A percentile compares a stretch with the other conserved stretches of the same genome.
Conservation (phyloP, 805 yeast genomes). For the Metschnikowia anglica region DNA sequence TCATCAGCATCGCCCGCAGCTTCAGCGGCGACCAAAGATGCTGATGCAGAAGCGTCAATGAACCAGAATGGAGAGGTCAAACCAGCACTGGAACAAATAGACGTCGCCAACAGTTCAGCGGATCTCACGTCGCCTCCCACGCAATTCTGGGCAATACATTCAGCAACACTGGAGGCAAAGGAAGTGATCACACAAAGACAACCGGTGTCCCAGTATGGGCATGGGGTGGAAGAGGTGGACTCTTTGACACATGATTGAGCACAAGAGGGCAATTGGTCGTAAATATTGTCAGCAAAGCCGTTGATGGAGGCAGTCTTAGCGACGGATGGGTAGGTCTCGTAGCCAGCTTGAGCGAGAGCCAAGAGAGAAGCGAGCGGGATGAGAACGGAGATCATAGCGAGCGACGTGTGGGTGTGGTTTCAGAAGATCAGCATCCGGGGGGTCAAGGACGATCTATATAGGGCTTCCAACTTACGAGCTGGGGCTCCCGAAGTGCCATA, state of each 20-base stretch:
- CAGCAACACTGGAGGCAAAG: constrained; percentile 34
- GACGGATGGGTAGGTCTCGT: constrained; percentile 34
- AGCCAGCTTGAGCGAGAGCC: constrained; percentile 23
- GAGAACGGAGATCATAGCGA: constrained; percentile 18
- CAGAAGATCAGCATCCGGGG: too few relatives aligned
- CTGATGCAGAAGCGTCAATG: constrained; percentile 25
- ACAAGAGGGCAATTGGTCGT: constrained; percentile 35
- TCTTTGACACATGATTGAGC: constrained; percentile 35
- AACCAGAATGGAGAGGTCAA: constrained; percentile 36
- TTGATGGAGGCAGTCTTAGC: constrained; percentile 42
- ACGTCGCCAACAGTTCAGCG: constrained; percentile 32
- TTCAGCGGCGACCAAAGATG: constrained; percentile 28
- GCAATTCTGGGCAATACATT: constrained; percentile 30
- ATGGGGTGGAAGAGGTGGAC: constrained; percentile 38
- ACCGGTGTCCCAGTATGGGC: constrained; percentile 49
- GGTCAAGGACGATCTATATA: too few relatives aligned
- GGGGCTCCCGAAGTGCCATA: too few relatives aligned
- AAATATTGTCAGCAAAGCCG: constrained; percentile 42
- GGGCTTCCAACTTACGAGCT: too few relatives aligned
- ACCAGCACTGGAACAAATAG: constrained; percentile 37
- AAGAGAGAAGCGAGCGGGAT: constrained; percentile 17
- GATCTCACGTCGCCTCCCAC: constrained; percentile 30
- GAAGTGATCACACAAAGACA: constrained; percentile 44
- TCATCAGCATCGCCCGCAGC: too few relatives aligned
- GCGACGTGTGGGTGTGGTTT: too few relatives aligned